Base-by-base conservation (phyloP, 1,284 basidiomycete species). In the Boletus sp. region DNA sequence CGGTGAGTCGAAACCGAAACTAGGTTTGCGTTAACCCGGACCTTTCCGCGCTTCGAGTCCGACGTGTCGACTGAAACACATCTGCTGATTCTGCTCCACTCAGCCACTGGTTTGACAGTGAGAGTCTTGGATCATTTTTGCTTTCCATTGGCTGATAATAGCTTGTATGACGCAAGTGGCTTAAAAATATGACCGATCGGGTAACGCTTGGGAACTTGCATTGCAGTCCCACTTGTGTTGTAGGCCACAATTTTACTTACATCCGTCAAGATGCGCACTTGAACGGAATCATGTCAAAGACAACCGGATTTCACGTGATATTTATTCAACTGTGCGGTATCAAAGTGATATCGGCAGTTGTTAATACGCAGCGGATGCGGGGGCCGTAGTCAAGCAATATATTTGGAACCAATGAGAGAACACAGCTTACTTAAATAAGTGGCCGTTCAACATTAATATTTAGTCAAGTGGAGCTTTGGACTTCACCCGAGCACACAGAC, bases 51-150 rank as follows among this genome's bases (percentile, higher is more conserved):
- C 30, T n/a, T n/a, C n/a, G 8, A 33, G 8, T 17, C n/a, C 29
- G 29, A 30, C 29, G 37, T 51, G 54, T 45, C 30, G 26, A 16
- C 39, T 45, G 57, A 62, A 60, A 58, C 57, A 59, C 27, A 32
- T 42, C 38, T 39, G 22, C 59, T 62, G n/a, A n/a, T n/a, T n/a
- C n/a, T n/a, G n/a, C n/a, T n/a, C 59, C 57, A 60, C 60, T 44
- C 29, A 16, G 40, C 45, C 45, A 49, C 46, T 54, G 48, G 51
- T 41, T 8, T n/a, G 34, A 34, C 27, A 20, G 40, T 51, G 42
- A 30, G 56, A 44, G 17, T 17, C 13, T 12, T 13, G 25, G 27
- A n/a, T 26, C 41, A 6, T 17, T 16, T 27, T 41, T 36, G 4
- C 22, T 23, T 40, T 49, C 22, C 19, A 48, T 49, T 49, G 44